phyloP scores from a whole-genome alignment of 352 stramenopile genomes.

The Pythium oligandrum region DNA sequence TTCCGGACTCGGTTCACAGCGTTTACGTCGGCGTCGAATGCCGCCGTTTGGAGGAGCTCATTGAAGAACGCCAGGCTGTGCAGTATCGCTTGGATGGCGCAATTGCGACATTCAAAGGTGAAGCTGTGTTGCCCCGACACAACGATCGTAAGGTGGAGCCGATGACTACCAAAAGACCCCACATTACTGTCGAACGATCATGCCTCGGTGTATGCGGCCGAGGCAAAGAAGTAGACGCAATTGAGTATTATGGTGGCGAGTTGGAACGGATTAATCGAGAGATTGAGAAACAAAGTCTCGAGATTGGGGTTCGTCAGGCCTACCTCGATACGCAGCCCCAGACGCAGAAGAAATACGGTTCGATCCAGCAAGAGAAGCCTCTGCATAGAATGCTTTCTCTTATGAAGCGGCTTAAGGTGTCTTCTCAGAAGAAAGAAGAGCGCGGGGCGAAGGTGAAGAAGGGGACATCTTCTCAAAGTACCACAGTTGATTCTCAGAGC shows the following conservation, averaged over 20 bases:
- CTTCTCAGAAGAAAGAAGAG: too few species aligned
- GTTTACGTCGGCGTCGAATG: slow-evolving; percentile 77
- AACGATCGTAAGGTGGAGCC: not conserved
- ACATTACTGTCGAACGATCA: slow-evolving; percentile 29
- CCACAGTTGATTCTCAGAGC: too few species aligned
- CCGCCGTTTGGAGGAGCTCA: slow-evolving; percentile 41
- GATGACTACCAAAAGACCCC: slow-evolving; percentile 28
- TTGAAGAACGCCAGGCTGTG: slow-evolving; percentile 46
- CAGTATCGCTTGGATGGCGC: slow-evolving; percentile 48
- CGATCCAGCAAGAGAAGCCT: too few species aligned
- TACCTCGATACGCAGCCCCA: too few species aligned
- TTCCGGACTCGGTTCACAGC: slow-evolving; percentile 50
- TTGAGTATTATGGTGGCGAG: slow-evolving; percentile 49
- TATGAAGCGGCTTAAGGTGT: too few species aligned
- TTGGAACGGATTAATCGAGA: slow-evolving; percentile 45
- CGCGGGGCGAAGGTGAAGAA: too few species aligned
- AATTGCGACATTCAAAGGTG: slow-evolving; percentile 34
- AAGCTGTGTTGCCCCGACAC: not conserved
- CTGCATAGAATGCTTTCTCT: too few species aligned
- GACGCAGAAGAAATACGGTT: too few species aligned
- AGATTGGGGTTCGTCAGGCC: slow-evolving; percentile 46
- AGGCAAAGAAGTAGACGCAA: slow-evolving; percentile 48
- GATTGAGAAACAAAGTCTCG: slow-evolving; percentile 37
- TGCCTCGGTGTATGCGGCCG: slow-evolving; percentile 42
- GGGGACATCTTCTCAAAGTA: too few species aligned